Evolutionary conservation across 495 filamentous ascomycete species (phyloP), one percentile per base, ranked within the genome.

Genomic region (Aspergillus nanangensis): DNA sequence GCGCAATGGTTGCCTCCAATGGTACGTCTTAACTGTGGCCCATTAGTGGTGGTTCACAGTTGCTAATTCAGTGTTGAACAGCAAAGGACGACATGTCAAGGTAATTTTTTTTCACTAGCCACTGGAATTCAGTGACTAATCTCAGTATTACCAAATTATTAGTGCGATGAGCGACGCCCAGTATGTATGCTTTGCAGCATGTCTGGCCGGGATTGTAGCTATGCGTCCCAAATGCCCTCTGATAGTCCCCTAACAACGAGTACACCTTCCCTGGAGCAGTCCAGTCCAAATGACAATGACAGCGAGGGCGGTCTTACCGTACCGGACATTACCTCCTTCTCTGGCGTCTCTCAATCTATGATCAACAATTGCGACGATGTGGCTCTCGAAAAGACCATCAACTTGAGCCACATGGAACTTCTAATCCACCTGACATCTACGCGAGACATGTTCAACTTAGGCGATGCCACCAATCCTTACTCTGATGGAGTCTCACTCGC

Each of bases 111-210:
- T 9, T 15, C 38, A 41, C n/a, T n/a, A n/a, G n/a, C 38, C 38
- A 2, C 15, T 7, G 8, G 7, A 3, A 14, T 9, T 19, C 27
- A 7, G 8, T 29, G 8, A 11, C 34, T 37, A 36, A 36, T 36
- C 15, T 14, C 10, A 18, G 5, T 8, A 14, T 8, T 36, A 8
- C 10, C 11, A 15, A 4, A 8, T 20, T n/a, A 11, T 40, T 31
- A 60, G 59, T 62, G 56, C 27, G 57, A 62, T 38, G 59, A 62
- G 27, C 25, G 41, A 11, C 50, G 51, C 11, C 59, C 59, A 39
- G 32, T 38, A 44, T 62, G 59, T 39, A 14, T 57, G 19, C 46
- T 53, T 10, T 62, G 59, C 22, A 45, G 36, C 39, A 53, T 56
- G 27, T 56, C 59, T 5, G 20, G 46, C 15, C 47, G 51, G 18